Percentiles rank a stretch among this genome's conserved stretches.
These are phyloP conservation scores for Melaleuca quinquenervia DNA, from an alignment of 345 rosid genomes.

Conservation along the genomic window DNA sequence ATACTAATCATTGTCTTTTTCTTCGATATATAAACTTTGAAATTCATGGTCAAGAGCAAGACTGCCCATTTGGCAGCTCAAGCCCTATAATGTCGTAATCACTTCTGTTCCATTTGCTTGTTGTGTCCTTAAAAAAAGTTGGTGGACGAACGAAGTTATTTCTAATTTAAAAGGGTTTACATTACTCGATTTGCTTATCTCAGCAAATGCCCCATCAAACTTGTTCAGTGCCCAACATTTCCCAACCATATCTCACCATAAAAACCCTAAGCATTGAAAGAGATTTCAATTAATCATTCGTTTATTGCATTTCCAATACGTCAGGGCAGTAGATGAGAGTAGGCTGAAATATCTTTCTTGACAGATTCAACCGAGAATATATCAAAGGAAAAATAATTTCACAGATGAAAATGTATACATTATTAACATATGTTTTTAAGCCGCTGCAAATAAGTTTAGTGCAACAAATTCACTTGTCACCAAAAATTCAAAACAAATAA, in stretches of 20 bases:
- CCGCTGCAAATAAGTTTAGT: neutral
- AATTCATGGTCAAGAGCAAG: neutral
- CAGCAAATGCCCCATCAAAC: neutral
- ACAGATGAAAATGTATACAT: neutral
- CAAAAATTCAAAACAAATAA: neutral
- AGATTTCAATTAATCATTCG: neutral
- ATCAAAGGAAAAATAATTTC: neutral
- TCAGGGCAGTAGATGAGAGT: neutral
- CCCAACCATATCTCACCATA: neutral
- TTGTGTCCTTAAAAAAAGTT: neutral
- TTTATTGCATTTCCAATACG: neutral
- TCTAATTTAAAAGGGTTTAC: neutral
- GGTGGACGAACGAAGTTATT: neutral
- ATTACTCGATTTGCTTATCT: neutral
- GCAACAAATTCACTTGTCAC: neutral
- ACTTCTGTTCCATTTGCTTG: neutral
- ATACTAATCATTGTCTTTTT: neutral
- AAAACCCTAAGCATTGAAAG: neutral
- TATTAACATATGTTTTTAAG: neutral
- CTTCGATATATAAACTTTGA: neutral
- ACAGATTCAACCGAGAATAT: neutral
- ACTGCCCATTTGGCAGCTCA: neutral
- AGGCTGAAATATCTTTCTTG: neutral
- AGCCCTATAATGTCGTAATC: neutral
- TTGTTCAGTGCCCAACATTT: neutral